These are phyloP conservation scores for Gleditsia sinensis DNA, from an alignment of 306 rosid genomes.

Conservation along the genomic window DNA sequence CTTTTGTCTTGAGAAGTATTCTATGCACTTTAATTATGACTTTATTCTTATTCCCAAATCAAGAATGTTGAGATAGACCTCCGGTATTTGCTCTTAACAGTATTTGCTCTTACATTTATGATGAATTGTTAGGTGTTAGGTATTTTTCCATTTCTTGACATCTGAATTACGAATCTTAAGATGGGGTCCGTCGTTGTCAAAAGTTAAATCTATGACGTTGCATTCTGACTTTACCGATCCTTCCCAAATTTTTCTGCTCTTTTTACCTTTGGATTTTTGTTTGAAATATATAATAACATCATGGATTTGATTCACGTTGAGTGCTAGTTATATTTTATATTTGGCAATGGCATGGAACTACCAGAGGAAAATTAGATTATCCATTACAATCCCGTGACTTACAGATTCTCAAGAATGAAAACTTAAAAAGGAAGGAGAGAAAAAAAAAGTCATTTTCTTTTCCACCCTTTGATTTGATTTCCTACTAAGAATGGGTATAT, in stretches of 20 bases:
- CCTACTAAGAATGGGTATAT: background rate
- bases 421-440: constrained; percentile 3
- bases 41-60: constrained; percentile 18
- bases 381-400: constrained; percentile 39
- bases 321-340: constrained; percentile 25
- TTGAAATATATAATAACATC: constrained; percentile 7
- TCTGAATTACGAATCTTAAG: background rate
- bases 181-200: constrained; percentile 10
- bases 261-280: constrained; percentile 27
- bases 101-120: constrained; percentile 1
- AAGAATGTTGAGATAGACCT: constrained; percentile 15
- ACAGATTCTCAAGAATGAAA: constrained; percentile 27
- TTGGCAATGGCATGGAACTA: constrained; percentile 38
- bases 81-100: background rate
- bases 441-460: background rate
- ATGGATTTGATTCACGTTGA: constrained; percentile 30
- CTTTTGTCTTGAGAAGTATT: background rate
- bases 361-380: constrained; percentile 35
- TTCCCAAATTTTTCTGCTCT: constrained; percentile 12
- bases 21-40: constrained; percentile 21
- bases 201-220: constrained; percentile 24
- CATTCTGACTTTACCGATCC: constrained; percentile 24
- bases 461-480: constrained; percentile 29
- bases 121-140: background rate
- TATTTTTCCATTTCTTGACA: constrained; percentile 21